These are phyloP conservation scores for Stygiomarasmius scandens DNA, from an alignment of 1,284 basidiomycete species.

Conservation along the genomic window DNA sequence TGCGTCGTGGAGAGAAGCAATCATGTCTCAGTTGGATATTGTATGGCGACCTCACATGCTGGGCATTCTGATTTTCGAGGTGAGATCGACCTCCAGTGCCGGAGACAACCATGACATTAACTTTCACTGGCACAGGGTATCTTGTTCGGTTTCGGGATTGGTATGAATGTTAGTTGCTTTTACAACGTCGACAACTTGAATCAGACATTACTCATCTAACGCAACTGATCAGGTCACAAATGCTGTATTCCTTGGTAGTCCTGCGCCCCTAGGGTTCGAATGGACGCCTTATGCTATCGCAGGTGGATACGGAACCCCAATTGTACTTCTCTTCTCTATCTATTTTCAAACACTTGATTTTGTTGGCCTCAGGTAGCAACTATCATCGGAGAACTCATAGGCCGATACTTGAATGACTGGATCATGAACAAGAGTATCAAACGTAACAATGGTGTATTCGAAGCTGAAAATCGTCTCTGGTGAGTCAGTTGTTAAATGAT, in stretches of 20 bases:
- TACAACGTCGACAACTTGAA: not conserved
- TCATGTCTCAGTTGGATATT: constrained; percentile 52
- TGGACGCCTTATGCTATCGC: constrained; percentile 55
- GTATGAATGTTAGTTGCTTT: constrained; percentile 62
- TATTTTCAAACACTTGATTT: not conserved
- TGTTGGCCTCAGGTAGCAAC: constrained; percentile 65
- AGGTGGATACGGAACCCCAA: constrained; percentile 65
- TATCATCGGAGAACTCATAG: constrained; percentile 70
- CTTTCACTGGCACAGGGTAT: constrained; percentile 40
- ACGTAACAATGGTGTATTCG: constrained; percentile 69
- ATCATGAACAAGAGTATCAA: constrained; percentile 60
- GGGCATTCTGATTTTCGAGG: constrained; percentile 59
- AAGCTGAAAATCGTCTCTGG: constrained; percentile 73
- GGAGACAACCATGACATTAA: too few species aligned
- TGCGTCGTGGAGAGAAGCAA: constrained; percentile 51
- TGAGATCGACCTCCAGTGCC: constrained; percentile 29
- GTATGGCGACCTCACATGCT: constrained; percentile 69
- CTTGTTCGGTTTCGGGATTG: constrained; percentile 71
- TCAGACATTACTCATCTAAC: too few species aligned
- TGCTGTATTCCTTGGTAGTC: constrained; percentile 65
- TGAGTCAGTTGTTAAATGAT: constrained; percentile 27
- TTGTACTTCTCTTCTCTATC: constrained; percentile 40
- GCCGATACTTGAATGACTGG: constrained; percentile 70
- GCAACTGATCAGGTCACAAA: constrained; percentile 79
- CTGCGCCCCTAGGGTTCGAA: constrained; percentile 61